Conservation (phyloP, 2,329 filamentous ascomycete genomes). For the Phialemoniopsis sp. region DNA sequence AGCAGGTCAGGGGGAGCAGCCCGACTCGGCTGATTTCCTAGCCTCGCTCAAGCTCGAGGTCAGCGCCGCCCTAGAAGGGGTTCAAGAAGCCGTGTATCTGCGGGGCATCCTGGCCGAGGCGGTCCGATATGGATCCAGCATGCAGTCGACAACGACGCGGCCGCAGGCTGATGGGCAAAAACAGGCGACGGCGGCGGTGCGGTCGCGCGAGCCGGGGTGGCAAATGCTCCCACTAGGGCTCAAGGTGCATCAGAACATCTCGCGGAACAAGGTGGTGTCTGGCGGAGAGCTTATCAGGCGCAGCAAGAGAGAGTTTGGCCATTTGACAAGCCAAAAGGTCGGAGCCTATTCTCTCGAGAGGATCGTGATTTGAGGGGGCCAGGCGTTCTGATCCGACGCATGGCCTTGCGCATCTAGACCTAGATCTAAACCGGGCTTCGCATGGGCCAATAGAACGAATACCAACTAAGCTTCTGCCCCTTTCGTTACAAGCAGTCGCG, state of each 20-base stretch:
- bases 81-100: conserved; percentile 65
- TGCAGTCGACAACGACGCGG: conserved; percentile 12
- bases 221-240: conserved; percentile 67
- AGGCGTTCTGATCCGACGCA: background rate
- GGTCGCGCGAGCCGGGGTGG: conserved; percentile 36
- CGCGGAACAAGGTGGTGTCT: conserved; percentile 55
- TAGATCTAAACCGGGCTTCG: too few relatives aligned
- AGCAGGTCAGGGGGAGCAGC: conserved; percentile 33
- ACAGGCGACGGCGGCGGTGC: conserved; percentile 9
- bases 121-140: conserved; percentile 51
- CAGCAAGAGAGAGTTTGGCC: conserved; percentile 69
- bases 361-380: conserved; percentile 54
- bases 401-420: too few relatives aligned
- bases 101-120: conserved; percentile 63
- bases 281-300: conserved; percentile 68
- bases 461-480: too few relatives aligned
- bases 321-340: conserved; percentile 74
- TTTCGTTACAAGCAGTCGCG: too few relatives aligned
- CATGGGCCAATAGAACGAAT: too few relatives aligned
- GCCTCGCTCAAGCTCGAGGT: conserved; percentile 64
- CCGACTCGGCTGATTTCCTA: conserved; percentile 60
- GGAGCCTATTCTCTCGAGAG: conserved; percentile 81
- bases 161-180: conserved; percentile 13
- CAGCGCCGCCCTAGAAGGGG: conserved; percentile 65
- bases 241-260: conserved; percentile 50